These are phyloP conservation scores for Russula sp. DNA, from an alignment of 768 basidiomycete species.

Conservation along the genomic window DNA sequence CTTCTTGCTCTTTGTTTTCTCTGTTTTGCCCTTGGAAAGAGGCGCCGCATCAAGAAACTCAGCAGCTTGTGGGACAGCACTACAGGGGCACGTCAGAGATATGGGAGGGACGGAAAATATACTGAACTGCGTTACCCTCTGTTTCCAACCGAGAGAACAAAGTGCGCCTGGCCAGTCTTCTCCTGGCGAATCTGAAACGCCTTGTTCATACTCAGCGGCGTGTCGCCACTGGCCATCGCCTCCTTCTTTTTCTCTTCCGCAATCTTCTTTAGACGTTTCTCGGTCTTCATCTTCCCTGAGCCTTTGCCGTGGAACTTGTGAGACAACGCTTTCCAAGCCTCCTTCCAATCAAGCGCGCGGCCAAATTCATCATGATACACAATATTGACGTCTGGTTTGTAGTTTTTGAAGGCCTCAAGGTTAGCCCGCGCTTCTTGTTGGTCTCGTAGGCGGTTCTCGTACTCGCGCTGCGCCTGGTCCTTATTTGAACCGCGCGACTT, in stretches of 20 bases:
- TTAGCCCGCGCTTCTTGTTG: constrained; percentile 83
- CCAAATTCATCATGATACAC: constrained; percentile 97
- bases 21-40: constrained; percentile 76
- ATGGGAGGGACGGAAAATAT: background rate
- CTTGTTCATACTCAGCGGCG: constrained; percentile 88
- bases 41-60: constrained; percentile 80
- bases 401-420: constrained; percentile 80
- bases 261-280: constrained; percentile 94
- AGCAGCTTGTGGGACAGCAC: constrained; percentile 79
- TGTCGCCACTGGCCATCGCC: constrained; percentile 93
- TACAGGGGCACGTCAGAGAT: constrained; percentile 30
- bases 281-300: constrained; percentile 93
- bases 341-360: constrained; percentile 79
- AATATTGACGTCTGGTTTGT: constrained; percentile 96
- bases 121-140: constrained; percentile 57
- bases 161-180: constrained; percentile 93
- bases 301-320: constrained; percentile 99
- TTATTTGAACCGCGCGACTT: constrained; percentile 75
- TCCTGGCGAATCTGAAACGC: constrained; percentile 93
- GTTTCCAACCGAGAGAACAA: constrained; percentile 91
- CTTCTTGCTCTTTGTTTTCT: constrained; percentile 75
- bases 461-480: constrained; percentile 92
- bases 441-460: constrained; percentile 88
- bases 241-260: constrained; percentile 94
- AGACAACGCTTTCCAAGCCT: constrained; percentile 97